phyloP scores from a whole-genome alignment of 495 filamentous ascomycete species.

The Arthonia radiata region DNA sequence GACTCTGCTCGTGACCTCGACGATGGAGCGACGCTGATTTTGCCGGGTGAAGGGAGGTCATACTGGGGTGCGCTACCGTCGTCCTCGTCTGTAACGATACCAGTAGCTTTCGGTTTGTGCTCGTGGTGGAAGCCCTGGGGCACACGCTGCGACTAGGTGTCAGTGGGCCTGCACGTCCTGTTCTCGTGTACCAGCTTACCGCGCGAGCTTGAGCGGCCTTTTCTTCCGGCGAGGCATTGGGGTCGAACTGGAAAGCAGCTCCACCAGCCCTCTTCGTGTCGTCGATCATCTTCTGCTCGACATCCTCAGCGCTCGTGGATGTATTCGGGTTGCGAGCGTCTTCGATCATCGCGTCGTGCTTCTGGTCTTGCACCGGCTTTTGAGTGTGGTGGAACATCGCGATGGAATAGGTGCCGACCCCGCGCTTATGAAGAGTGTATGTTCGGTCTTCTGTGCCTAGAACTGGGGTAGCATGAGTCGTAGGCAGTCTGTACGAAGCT shows the following conservation, averaged over 20 bases:
- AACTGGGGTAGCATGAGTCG: too few relatives aligned
- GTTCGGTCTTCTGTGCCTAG: too few relatives aligned
- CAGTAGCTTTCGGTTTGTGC: conserved; percentile 38
- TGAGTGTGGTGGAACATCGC: too few relatives aligned
- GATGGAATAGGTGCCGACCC: too few relatives aligned
- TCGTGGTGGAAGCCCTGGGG: conserved; percentile 38
- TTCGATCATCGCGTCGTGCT: conserved; percentile 52
- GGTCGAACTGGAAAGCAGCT: conserved; percentile 64
- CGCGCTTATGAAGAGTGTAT: too few relatives aligned
- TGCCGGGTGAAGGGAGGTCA: conserved; percentile 52
- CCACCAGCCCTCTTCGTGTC: conserved; percentile 55
- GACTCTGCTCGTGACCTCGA: conserved; percentile 22
- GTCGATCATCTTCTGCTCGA: conserved; percentile 42
- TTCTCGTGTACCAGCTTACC: conserved; percentile 27
- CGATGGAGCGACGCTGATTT: conserved; percentile 27
- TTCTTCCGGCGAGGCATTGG: conserved; percentile 57
- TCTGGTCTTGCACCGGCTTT: too few relatives aligned
- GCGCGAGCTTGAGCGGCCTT: conserved; percentile 57
- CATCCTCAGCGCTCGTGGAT: conserved; percentile 38
- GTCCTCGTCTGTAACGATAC: conserved; percentile 53
- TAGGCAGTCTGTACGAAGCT: too few relatives aligned
- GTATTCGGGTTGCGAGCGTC: conserved; percentile 43
- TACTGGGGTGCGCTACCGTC: conserved; percentile 42
- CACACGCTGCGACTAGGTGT: conserved; percentile 19
- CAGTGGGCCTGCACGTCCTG: conserved; percentile 3